Evolutionary conservation across 108 stramenopile genomes (phyloP), one percentile per base, ranked within the genome.

Genomic region (Tribonema minus): DNA sequence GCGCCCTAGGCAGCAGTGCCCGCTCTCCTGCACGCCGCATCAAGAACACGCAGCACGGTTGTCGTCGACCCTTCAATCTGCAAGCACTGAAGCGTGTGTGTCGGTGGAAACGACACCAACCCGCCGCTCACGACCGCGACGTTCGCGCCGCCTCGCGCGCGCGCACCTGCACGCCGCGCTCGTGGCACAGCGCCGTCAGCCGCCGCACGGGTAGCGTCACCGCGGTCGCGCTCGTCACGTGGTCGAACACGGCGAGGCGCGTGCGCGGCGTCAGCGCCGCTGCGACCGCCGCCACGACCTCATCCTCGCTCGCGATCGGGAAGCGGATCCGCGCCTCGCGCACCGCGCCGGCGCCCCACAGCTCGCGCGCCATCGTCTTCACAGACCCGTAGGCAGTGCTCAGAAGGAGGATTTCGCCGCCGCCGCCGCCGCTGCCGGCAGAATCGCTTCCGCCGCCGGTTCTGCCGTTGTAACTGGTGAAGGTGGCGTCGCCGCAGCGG

Each of bases 361-460:
- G 31, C 31, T 28, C 65, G 34, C 65, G 34, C 30, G 58, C 67
- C 66, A 76, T 76, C 25, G n/a, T 67, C 29, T 76, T 76, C 25
- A 68, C 67, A 32, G 61, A n/a, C n/a, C 75, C 75, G 37, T 76
- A 76, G 12, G 36, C 61, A 6, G 64, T 67, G 25, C 35, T 33
- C 0, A 76, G 64, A 12, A 68, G 0, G 35, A 76, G 29, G 37
- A 68, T 20, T 54, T 9, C 46, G 20, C 20, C 46, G 46, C 46
- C 64, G 35, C n/a, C 26, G 26, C 26, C 6, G 28, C 25, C 4
- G 69, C 5, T 5, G n/a, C 46, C 54, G 3, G 33, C 23, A 61
- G n/a, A 6, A 15, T 3, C 20, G 2, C 26, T 32, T 31, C 28
- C 33, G n/a, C 62, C 31, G 33, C 35, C 64, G 26, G 67, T 41